Base-by-base conservation (phyloP, 1,139 yeast genomes). In the Debaryomyces coudertii region DNA sequence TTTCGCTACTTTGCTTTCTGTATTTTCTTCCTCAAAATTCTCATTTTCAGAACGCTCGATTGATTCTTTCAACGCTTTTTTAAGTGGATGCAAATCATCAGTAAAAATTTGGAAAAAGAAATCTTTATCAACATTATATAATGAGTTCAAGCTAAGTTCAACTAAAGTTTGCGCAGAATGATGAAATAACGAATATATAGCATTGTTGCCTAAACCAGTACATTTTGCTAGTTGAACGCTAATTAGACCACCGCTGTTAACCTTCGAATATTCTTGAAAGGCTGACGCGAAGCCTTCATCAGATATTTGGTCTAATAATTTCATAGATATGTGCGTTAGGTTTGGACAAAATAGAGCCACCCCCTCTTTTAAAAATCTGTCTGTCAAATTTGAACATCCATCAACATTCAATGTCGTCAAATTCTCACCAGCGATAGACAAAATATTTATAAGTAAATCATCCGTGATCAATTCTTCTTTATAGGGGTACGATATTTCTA, bases 371-470 rank as follows among this genome's bases (percentile, higher is more conserved):
- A 88, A 56, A 48, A 82, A 76, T 6, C 66, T 67, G 58, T 90
- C 96, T 0, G 96, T 85, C 30, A 93, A 67, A 5, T 72, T 81
- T 0, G 84, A 62, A 55, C 96, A 89, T 0, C 95, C 95, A 59
- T 85, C 89, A 11, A 93, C 68, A 24, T 75, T 73, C 34, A 93
- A 68, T 1, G 76, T 65, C 36, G 71, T 73, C 39, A 93, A 64
- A 1, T 82, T 71, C n/a, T 77, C 77, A 4, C 95, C 93, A 33
- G 83, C 76, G 14, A 77, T 73, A 3, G 85, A 79, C 43, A 89
- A 60, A 1, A 89, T 66, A 43, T 82, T 82, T n/a, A 84, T 76
- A 7, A 90, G 47, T 18, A 83, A 62, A n/a, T 86, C 87, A 58
- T 88, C 95, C 45, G 83, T 85, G 0, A 90, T 73, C 28, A 90